phyloP scores from a whole-genome alignment of 1,284 basidiomycete genomes.

The Ganoderma leucocontextum region DNA sequence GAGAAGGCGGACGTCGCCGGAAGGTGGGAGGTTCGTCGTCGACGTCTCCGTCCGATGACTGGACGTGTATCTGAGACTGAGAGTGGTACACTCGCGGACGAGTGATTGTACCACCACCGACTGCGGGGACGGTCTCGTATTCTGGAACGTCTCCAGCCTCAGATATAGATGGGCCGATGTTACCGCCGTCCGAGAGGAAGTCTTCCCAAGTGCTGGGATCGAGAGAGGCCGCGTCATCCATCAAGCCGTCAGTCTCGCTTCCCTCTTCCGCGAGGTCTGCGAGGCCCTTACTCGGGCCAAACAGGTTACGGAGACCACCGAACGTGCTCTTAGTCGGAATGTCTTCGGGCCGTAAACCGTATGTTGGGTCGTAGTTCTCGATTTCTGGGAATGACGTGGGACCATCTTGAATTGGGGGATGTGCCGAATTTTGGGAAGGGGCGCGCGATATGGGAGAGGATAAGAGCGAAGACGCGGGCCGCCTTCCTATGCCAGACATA shows the following conservation, averaged over 20 bases:
- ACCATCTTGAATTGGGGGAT: slow-evolving; percentile 42
- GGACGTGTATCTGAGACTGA: slow-evolving; percentile 52
- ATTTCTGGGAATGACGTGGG: slow-evolving; percentile 78
- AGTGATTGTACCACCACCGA: slow-evolving; percentile 71
- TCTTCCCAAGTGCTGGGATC: slow-evolving; percentile 77
- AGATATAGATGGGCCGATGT: slow-evolving; percentile 41
- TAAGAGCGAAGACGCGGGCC: slow-evolving; percentile 30
- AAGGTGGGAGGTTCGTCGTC: slow-evolving; percentile 23
- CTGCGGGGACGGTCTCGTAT: slow-evolving; percentile 61
- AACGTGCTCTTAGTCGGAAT: slow-evolving; percentile 81
- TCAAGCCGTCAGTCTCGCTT: slow-evolving; percentile 53
- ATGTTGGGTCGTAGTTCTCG: slow-evolving; percentile 95
- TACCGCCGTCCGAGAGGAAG: slow-evolving; percentile 46
- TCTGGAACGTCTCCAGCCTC: slow-evolving; percentile 40
- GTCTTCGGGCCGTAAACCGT: slow-evolving; percentile 94
- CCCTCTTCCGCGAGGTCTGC: slow-evolving; percentile 81
- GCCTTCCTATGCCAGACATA: slow-evolving; percentile 35
- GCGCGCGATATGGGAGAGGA: slow-evolving; percentile 36
- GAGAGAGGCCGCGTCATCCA: slow-evolving; percentile 61
- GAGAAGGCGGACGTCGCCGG: slow-evolving; percentile 26
- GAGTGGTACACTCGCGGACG: slow-evolving; percentile 69
- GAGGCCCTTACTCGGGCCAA: slow-evolving; percentile 70
- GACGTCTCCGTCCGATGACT: slow-evolving; percentile 24
- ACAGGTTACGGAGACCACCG: slow-evolving; percentile 76
- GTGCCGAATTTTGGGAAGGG: slow-evolving; percentile 25